Evolutionary conservation across 228 moss, liverwort and hornwort genomes (phyloP), one percentile per base, ranked within the genome.

Genomic region (Sphagnum fallax): DNA sequence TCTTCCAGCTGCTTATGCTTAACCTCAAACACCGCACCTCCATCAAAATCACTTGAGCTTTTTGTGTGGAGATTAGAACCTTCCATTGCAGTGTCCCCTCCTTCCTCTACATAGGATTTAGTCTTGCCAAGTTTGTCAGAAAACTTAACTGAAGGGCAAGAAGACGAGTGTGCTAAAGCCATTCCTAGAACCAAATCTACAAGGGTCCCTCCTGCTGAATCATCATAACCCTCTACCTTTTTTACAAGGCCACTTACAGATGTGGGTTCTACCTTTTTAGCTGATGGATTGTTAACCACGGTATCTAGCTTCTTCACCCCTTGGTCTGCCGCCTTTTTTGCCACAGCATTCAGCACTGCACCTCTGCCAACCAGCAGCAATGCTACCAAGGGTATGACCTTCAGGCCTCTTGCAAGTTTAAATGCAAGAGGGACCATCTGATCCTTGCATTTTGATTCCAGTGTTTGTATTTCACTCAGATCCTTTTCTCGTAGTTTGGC

Each of bases 141-240:
- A 78, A 79, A 72, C 76, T 88, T 94, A 84, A 89, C 88, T 86
- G 89, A 80, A 70, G 80, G 75, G 79, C 89, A 89, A 64, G 88
- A 80, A 65, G 89, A 83, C 65, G 91, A 86, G 80, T 88, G 91
- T 71, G 89, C 84, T 86, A 94, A 84, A 65, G 94, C 94, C 86
- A 91, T 94, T 78, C 94, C 94, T 89, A 94, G 82, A 75, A 94
- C 81, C 79, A 94, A 86, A 86, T 94, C 94, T 82, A 94, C 91
- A 77, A 94, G 88, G 53, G 94, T 94, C 65, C 94, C 94, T 72
- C 84, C 94, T 63, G 91, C 75, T 77, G 60, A 84, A 74, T 94
- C 94, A 65, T 87, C 88, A 79, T 80, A 78, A 57, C 86, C 87
- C 52, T 94, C 94, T 88, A 89, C 77, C 84, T 84, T 88, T 78